Percentiles rank a stretch among this genome's conserved stretches.
Evolutionary conservation across 192 early-diverging fungal species (phyloP).

Genomic region (Chytriomyces sp.): DNA sequence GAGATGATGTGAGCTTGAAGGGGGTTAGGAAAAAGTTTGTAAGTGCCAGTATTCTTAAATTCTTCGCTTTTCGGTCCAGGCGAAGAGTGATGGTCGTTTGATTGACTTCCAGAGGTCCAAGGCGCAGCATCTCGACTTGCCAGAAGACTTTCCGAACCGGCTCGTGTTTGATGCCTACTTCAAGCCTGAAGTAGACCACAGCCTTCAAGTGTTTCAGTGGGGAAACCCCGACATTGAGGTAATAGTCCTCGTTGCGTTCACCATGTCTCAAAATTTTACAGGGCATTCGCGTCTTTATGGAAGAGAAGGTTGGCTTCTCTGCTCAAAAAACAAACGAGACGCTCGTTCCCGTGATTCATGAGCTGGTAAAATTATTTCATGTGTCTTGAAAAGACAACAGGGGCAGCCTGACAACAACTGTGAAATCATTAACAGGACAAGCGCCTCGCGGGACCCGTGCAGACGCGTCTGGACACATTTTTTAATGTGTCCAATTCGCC

Average conservation of each 20-base stretch:
- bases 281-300: slow-evolving; percentile 64
- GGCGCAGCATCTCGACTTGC: slow-evolving; percentile 67
- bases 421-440: slow-evolving; percentile 22
- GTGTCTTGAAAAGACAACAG: background rate
- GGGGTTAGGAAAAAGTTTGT: slow-evolving; percentile 11
- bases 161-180: slow-evolving; percentile 79
- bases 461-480: slow-evolving; percentile 43
- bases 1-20: background rate
- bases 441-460: background rate
- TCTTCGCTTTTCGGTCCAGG: background rate
- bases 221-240: slow-evolving; percentile 60
- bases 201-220: slow-evolving; percentile 65
- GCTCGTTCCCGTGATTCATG: slow-evolving; percentile 70
- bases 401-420: background rate
- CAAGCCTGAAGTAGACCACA: slow-evolving; percentile 73
- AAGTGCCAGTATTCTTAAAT: background rate
- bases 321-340: slow-evolving; percentile 66
- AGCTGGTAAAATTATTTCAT: slow-evolving; percentile 26
- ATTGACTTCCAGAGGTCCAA: slow-evolving; percentile 30
- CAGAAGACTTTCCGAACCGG: slow-evolving; percentile 77
- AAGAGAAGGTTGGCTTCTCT: slow-evolving; percentile 62
- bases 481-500: slow-evolving; percentile 19
- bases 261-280: slow-evolving; percentile 40
- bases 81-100: background rate
- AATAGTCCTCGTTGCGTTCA: background rate